Base-by-base conservation (phyloP, 2,329 filamentous ascomycete genomes). In the Sporothrix schenckii region DNA sequence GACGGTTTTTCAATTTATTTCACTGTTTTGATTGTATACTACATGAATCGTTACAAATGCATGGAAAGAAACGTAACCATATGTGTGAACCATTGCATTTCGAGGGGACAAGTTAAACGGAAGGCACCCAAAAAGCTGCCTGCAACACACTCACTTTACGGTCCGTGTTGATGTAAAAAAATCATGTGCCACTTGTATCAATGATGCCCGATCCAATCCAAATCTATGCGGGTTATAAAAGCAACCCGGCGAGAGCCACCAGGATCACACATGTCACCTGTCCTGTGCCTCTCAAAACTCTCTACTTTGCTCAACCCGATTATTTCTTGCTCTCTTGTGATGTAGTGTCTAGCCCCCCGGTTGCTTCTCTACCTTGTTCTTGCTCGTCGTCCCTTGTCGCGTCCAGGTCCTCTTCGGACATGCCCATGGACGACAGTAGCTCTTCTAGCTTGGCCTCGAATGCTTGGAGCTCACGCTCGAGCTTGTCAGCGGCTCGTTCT, bases 401-500 rank as follows among this genome's bases (percentile, higher is more conserved):
- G 5, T 58, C 69, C 11, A 72, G 24, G n/a, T 73, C 71, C 7
- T 27, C 66, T 11, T 39, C 70, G 3, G 61, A 10, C 54, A 72
- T 63, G 70, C 84, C 85, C 65, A 87, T 78, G 30, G 82, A 81
- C 19, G 83, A 83, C 27, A 88, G 80, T 27, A 88, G 79, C 71
- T 81, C 81, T 72, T 88, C 85, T n/a, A 88, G 81, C 76, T 83
- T 86, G 75, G 79, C 80, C 77, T 88, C 86, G 24, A 88, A 80
- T 47, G 75, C 83, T 10, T 81, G 80, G 66, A 88, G 80, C 73
- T 84, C 85, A 1, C 82, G 79, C 75, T 88, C 86, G 21, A 88
- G 81, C 41, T 81, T 81, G 13, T 82, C 76, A 54, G 86, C 86
- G 4, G 86, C 80, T 74, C 86, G 83, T 72, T 88, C 86, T 74